Evolutionary conservation across 495 filamentous ascomycete species (phyloP).

Genomic region (Neurospora africana): DNA sequence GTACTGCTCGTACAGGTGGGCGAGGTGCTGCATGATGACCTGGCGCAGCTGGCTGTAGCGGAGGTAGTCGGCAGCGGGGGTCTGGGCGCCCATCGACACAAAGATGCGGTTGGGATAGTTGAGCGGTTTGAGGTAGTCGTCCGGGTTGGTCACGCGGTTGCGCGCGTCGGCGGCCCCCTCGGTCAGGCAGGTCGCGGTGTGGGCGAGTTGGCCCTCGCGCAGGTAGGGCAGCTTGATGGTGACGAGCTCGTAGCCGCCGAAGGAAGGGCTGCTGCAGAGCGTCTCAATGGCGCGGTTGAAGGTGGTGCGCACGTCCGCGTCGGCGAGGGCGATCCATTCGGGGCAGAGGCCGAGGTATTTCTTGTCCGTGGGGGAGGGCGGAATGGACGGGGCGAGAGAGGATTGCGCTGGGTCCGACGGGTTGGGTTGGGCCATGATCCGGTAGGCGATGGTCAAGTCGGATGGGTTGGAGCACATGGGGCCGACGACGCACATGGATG

Average conservation of each 20-base stretch:
- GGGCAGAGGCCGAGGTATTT: conserved; percentile 59
- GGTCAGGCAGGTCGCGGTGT: conserved; percentile 69
- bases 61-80: conserved; percentile 58
- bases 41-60: conserved; percentile 64
- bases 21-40: conserved; percentile 74
- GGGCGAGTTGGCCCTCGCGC: conserved; percentile 63
- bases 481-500: conserved; percentile 57
- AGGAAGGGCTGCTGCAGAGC: conserved; percentile 31
- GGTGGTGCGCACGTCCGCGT: conserved; percentile 47
- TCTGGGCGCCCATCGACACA: conserved; percentile 50
- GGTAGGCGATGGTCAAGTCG: conserved; percentile 77
- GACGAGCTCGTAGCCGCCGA: conserved; percentile 43
- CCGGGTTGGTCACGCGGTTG: conserved; percentile 12
- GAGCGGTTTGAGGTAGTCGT: conserved; percentile 29
- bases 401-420: conserved; percentile 33
- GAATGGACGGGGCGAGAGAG: conserved; percentile 29
- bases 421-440: conserved; percentile 61
- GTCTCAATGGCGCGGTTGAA: conserved; percentile 52
- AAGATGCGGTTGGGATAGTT: conserved; percentile 67
- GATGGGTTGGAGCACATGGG: conserved; percentile 68
- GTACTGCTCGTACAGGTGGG: conserved; percentile 56
- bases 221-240: conserved; percentile 69
- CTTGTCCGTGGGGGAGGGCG: conserved; percentile 30
- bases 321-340: conserved; percentile 64
- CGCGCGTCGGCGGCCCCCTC: conserved; percentile 43